Base-by-base conservation (phyloP, 1,284 basidiomycete genomes). In the Takashimella tepidaria region DNA sequence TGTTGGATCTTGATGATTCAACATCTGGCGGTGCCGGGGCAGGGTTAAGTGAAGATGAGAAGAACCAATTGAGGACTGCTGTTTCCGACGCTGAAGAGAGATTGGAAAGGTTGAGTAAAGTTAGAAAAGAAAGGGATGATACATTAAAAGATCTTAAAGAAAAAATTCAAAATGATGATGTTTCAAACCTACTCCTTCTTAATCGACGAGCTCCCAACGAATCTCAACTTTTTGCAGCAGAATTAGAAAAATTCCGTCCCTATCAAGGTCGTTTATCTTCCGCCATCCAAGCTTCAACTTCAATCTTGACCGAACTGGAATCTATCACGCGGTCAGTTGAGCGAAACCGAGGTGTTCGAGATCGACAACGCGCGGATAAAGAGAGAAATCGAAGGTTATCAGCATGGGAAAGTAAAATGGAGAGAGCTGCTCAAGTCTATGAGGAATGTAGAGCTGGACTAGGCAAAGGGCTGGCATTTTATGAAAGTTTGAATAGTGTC, bases 91-190 rank as follows among this genome's bases (percentile, higher is more conserved):
- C 93, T 49, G 85, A 88, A 56, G 88, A 92, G 57, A 77, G 84
- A 41, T 73, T 95, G 4, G 84, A 84, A 22, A 78, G 84, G 57
- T 70, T 95, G 50, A 85, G 84, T 75, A 88, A 91, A 79, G 87
- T 96, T 61, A 81, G 85, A 43, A 82, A 84, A 54, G 93, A 98
- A 74, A 80, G 95, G 40, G 83, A 82, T 20, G 89, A 92, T 57
- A 85, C 92, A 0, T 77, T 98, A 46, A 90, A 89, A 69, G 92
- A 98, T 70, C 79, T 98, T 47, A 98, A 98, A 73, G 91, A 96
- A 46, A 76, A 76, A 89, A 84, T 98, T 45, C 96, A 97, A 82
- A 81, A 82, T 25, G 96, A 98, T 75, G 96, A 98, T 66, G 95
- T 98, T 8, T 98, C 93, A 0, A 92, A 96, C 69, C 79, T 97